Evolutionary conservation across 495 filamentous ascomycete species (phyloP), one percentile per base, ranked within the genome.

Genomic region (Hypoxylon fuscum): DNA sequence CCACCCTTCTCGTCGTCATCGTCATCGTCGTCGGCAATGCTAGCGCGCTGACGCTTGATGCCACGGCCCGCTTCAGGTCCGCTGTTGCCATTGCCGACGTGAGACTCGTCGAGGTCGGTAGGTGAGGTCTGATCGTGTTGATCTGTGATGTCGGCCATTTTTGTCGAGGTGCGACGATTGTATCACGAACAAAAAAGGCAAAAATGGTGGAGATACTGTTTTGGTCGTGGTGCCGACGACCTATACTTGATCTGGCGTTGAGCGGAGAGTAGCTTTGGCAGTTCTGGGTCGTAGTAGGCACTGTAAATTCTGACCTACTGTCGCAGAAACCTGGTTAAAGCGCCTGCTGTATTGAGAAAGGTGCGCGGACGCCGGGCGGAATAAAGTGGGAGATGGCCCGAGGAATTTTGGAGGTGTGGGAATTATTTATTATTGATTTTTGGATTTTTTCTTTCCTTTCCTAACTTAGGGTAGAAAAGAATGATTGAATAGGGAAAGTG

Each of bases 1-100:
- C 93, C 92, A 53, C 91, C 91, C 89, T 97, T 97, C 73, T 96
- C 94, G 71, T 97, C 94, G 69, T 98, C 95, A 62, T 99, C 95
- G 69, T 99, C 95, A 61, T 98, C 96, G 74, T 99, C 95, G 74
- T 98, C 96, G 56, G 85, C 85, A 15, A 85, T 81, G 68, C 87
- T 86, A 64, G 92, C 87, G 74, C 95, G 92, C 77, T 83, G 84
- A 71, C 95, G 93, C 83, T 98, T 98, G 77, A 90, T 83, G 74
- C 91, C 91, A 69, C 93, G 92, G 78, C 76, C 82, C 73, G 92
- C 90, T 72, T 81, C 79, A 57, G 74, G 74, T 15, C 72, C 72
- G 55, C 73, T 54, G 70, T 77, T 88, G 74, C 87, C 86, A 79
- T 89, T 90, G 74, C 84, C 85, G 45, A 83, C 78, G 64, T 88